Conservation (phyloP, 306 rosid species). For the Luffa acutangula region DNA sequence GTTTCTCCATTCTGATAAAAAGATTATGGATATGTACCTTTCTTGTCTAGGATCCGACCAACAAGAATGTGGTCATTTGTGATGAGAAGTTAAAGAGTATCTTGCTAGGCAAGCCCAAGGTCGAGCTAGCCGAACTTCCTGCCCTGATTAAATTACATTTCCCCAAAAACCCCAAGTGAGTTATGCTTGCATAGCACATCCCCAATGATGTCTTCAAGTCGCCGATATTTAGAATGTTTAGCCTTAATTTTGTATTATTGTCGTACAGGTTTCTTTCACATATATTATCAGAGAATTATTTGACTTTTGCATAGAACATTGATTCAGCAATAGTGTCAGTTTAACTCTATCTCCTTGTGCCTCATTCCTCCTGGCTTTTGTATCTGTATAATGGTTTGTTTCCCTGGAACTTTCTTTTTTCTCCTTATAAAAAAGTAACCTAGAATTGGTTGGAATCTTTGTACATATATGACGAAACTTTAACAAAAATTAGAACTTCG, state of each 20-base stretch:
- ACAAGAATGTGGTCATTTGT: constrained; percentile 80
- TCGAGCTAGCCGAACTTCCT: constrained; percentile 83
- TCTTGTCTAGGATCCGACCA: constrained; percentile 54
- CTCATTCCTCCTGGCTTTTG: neutral
- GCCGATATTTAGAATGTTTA: neutral
- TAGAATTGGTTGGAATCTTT: neutral
- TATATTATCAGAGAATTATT: neutral
- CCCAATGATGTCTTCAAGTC: neutral
- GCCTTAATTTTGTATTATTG: neutral
- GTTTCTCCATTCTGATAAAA: constrained; percentile 1
- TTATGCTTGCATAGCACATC: neutral
- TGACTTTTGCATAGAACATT: neutral
- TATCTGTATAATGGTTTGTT: neutral
- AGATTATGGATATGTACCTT: neutral
- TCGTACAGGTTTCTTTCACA: neutral
- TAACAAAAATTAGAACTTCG: neutral
- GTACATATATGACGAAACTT: neutral
- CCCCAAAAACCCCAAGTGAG: constrained; percentile 62
- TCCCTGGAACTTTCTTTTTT: too few species aligned
- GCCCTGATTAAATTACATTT: constrained; percentile 77
- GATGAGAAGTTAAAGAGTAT: constrained; percentile 65
- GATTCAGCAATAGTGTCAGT: neutral
- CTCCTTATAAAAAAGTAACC: too few species aligned
- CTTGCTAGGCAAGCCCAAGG: constrained; percentile 61
- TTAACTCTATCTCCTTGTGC: neutral